Conservation (phyloP, 2,329 filamentous ascomycete genomes). For the Botryotinia narcissicola region DNA sequence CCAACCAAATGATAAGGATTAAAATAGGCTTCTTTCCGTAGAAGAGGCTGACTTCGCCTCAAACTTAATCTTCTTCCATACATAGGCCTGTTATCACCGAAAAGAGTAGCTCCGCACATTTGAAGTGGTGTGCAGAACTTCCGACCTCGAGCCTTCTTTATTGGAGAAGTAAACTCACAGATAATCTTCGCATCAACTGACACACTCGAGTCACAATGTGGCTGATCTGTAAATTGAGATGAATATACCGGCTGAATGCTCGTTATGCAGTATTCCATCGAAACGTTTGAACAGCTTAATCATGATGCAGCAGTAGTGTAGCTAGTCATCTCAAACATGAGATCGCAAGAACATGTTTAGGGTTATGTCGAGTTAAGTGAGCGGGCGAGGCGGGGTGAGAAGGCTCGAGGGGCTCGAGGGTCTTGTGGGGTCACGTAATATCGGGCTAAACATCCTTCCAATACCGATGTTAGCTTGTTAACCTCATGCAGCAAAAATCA, state of each 20-base stretch:
- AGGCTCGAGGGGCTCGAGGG: not conserved
- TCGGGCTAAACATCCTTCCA: not conserved
- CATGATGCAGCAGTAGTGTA: not conserved
- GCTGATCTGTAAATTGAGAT: not conserved
- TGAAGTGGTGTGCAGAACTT: not conserved
- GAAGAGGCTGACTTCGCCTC: not conserved
- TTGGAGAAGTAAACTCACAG: not conserved
- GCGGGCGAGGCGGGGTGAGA: too few species aligned
- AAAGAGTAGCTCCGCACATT: not conserved
- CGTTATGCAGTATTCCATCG: not conserved
- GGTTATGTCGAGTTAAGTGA: not conserved
- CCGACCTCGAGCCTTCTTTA: not conserved
- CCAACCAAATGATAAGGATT: not conserved
- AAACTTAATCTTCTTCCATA: not conserved
- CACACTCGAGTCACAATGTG: not conserved
- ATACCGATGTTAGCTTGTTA: not conserved
- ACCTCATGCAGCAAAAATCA: not conserved
- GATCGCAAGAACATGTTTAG: not conserved
- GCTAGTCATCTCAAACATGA: not conserved
- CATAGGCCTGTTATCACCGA: not conserved
- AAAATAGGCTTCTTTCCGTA: not conserved
- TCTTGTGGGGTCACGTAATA: not conserved
- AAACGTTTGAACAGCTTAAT: not conserved
- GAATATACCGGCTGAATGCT: not conserved
- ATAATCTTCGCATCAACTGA: not conserved